A percentile compares a stretch with the other conserved stretches of the same genome.
phyloP scores from a whole-genome alignment of 192 early-diverging fungal species.

The Podila epigama region DNA sequence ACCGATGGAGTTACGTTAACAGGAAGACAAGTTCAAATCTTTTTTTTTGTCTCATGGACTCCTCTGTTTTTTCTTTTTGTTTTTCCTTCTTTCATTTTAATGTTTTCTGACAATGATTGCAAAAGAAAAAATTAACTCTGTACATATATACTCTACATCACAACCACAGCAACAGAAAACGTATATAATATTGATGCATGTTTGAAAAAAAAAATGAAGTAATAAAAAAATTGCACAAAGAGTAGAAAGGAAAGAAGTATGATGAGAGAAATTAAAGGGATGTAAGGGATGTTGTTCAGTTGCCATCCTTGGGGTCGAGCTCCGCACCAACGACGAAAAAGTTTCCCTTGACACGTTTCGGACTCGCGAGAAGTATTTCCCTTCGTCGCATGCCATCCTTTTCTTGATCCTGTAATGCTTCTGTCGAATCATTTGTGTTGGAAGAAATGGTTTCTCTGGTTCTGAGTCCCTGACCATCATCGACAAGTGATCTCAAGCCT shows the following conservation, averaged over 20 bases:
- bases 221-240: too few species aligned
- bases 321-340: slow-evolving; percentile 36
- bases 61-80: neutral
- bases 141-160: too few species aligned
- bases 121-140: too few species aligned
- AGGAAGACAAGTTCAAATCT: neutral
- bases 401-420: neutral
- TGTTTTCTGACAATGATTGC: too few species aligned
- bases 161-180: too few species aligned
- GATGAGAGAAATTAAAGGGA: neutral
- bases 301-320: slow-evolving; percentile 17
- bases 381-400: slow-evolving; percentile 7
- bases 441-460: neutral
- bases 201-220: too few species aligned
- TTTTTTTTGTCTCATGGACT: neutral
- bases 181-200: too few species aligned
- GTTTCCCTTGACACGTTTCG: slow-evolving; percentile 30
- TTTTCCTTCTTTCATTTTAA: too few species aligned
- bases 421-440: neutral
- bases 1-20: slow-evolving; percentile 50
- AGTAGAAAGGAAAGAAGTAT: neutral
- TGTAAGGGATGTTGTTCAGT: neutral
- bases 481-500: slow-evolving; percentile 31
- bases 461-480: slow-evolving; percentile 28
- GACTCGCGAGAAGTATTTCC: slow-evolving; percentile 11